Evolutionary conservation across 2,329 filamentous ascomycete genomes (phyloP), one percentile per base, ranked within the genome.

Genomic region (Lachnellula suecica): DNA sequence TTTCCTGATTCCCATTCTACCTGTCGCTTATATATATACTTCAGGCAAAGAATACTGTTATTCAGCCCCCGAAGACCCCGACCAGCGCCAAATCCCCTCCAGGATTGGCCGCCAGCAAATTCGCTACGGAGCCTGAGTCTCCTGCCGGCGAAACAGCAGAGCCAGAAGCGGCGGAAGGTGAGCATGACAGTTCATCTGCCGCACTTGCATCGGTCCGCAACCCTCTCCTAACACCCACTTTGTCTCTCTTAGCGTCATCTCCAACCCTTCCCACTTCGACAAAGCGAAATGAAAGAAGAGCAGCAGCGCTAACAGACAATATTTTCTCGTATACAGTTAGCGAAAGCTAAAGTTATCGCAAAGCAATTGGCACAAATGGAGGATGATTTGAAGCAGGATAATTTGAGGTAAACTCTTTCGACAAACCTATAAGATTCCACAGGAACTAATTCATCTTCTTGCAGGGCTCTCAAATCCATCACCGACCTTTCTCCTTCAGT

Each of bases 151-250:
- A 66, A 51, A 65, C 60, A 44, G 68, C 69, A 58, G 64, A 68
- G 52, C 62, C 60, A 47, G 62, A 64, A 51, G 63, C 66, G 80
- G 81, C 79, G 80, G 82, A 85, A 81, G 72, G 72, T 68, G 72
- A 73, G 64, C 77, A 81, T 65, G 83, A 86, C 68, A 74, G 81
- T 74, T 82, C 82, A 70, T 85, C 83, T 67, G 74, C 77, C 68
- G 83, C 83, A 71, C 76, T 86, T 72, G 82, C 83, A 74, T 82
- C 79, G 82, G 83, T 87, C 79, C 78, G 83, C 54, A 56, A 43
- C 63, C 63, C 56, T 65, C 59, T 64, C 60, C 52, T 63, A 60
- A 54, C 58, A 44, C 45, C 59, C 47, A 50, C 34, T 51, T 54
- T 44, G 54, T 51, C 57, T 53, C 47, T 44, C 34, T 37, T 48